These are phyloP conservation scores for Capsella bursapastoris DNA, from an alignment of 345 rosid species.

Conservation along the genomic window DNA sequence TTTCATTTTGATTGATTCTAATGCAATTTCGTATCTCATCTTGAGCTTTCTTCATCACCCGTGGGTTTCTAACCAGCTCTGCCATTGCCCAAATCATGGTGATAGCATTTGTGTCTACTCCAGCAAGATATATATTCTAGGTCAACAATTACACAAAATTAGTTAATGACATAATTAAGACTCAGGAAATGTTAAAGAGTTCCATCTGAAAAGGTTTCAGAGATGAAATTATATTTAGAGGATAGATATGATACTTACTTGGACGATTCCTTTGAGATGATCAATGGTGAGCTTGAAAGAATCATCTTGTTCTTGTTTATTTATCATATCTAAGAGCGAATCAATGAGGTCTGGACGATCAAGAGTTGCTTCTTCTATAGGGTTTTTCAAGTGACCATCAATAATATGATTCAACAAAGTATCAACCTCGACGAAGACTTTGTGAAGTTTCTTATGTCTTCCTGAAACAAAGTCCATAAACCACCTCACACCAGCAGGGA, in stretches of 20 bases:
- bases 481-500: constrained; percentile 14
- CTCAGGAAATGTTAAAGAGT: not conserved
- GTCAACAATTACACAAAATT: not conserved
- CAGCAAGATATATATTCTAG: constrained; percentile 32
- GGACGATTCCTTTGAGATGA: constrained; percentile 12
- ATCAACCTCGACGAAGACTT: constrained; percentile 4
- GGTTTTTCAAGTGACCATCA: constrained; percentile 17
- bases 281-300: constrained; percentile 7
- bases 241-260: not conserved
- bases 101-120: constrained; percentile 37
- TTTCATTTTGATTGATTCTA: constrained; percentile 35
- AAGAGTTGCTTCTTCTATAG: not conserved
- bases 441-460: not conserved
- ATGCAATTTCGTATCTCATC: constrained; percentile 31
- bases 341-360: constrained; percentile 37
- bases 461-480: constrained; percentile 14
- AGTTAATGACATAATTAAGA: not conserved
- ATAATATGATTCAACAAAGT: constrained; percentile 4
- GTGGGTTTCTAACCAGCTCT: constrained; percentile 31
- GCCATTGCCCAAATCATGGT: constrained; percentile 37
- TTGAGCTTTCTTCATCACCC: constrained; percentile 31
- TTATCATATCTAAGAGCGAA: not conserved
- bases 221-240: no score
- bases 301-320: not conserved
- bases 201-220: not conserved